phyloP scores from a whole-genome alignment of 192 early-diverging fungal species.

The Allomyces macrogynus region DNA sequence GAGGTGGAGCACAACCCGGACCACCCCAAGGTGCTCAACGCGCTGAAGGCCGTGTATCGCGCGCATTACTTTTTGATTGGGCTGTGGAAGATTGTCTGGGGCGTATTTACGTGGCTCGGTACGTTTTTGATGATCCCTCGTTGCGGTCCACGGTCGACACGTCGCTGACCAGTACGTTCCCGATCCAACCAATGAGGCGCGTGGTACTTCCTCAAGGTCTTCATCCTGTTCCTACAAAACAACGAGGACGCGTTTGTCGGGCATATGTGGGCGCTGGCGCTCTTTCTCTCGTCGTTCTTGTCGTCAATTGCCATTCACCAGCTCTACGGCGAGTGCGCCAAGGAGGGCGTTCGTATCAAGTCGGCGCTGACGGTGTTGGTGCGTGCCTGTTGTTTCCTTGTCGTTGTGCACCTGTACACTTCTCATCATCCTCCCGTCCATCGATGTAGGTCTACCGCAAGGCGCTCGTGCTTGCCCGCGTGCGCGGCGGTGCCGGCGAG shows the following conservation, averaged over 20 bases:
- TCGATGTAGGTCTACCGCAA: constrained; percentile 54
- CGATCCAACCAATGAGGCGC: constrained; percentile 29
- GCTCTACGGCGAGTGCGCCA: constrained; percentile 22
- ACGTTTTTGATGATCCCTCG: constrained; percentile 13
- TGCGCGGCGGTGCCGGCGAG: constrained; percentile 42
- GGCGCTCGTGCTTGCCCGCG: constrained; percentile 34
- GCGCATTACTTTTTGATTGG: constrained; percentile 25
- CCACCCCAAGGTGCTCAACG: constrained; percentile 3
- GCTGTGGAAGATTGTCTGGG: constrained; percentile 42
- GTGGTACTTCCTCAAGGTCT: constrained; percentile 29
- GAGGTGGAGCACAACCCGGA: not conserved
- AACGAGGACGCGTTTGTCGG: constrained; percentile 5
- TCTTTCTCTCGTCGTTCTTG: constrained; percentile 11
- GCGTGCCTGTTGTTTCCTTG: not conserved
- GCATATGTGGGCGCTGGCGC: constrained; percentile 15
- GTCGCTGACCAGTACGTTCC: constrained; percentile 1
- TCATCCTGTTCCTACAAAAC: constrained; percentile 16
- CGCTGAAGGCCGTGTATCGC: constrained; percentile 38
- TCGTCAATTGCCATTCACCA: constrained; percentile 17
- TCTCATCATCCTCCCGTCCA: constrained; percentile 22
- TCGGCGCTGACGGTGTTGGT: not conserved
- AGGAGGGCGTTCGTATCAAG: constrained; percentile 12
- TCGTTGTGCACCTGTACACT: constrained; percentile 1
- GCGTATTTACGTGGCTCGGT: constrained; percentile 35
- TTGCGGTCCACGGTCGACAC: constrained; percentile 12